Conservation (phyloP, 2,329 filamentous ascomycete genomes). For the Colletotrichum viniferum region DNA sequence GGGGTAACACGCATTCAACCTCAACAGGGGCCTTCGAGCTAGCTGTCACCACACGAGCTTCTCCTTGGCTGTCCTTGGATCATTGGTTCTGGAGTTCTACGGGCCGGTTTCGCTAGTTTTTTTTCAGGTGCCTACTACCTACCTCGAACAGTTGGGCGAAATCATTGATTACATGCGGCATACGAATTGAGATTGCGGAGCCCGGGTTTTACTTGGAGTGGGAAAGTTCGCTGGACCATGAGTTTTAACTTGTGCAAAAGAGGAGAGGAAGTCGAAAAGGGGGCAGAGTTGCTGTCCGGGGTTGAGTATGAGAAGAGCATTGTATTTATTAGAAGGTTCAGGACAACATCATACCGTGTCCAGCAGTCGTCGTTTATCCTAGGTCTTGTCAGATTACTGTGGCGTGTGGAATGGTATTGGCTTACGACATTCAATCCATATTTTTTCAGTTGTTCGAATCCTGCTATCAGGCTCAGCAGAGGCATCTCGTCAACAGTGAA, state of each 20-base stretch:
- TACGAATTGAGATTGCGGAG: slow-evolving; percentile 19
- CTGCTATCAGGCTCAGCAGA: background rate
- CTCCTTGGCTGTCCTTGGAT: background rate
- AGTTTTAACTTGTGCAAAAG: slow-evolving; percentile 6
- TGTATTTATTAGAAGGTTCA: slow-evolving; percentile 19
- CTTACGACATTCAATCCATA: slow-evolving; percentile 13
- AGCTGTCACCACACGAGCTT: background rate
- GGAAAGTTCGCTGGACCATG: slow-evolving; percentile 1
- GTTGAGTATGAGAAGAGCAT: background rate
- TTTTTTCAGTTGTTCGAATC: background rate
- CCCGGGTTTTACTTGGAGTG: slow-evolving; percentile 11
- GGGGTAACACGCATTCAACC: background rate
- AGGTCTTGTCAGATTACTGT: slow-evolving; percentile 18
- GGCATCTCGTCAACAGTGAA: background rate
- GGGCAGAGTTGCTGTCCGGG: background rate
- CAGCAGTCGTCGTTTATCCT: background rate
- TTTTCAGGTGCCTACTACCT: background rate
- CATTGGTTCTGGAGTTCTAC: slow-evolving; percentile 15
- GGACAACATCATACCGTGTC: background rate
- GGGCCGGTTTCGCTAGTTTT: slow-evolving; percentile 12
- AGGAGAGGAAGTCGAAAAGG: slow-evolving; percentile 4
- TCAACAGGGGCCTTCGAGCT: background rate
- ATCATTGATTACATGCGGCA: slow-evolving; percentile 21
- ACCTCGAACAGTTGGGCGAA: slow-evolving; percentile 12
- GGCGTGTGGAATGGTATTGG: slow-evolving; percentile 8